Evolutionary conservation across 345 rosid species (phyloP).

Genomic region (Syzygium jambos): DNA sequence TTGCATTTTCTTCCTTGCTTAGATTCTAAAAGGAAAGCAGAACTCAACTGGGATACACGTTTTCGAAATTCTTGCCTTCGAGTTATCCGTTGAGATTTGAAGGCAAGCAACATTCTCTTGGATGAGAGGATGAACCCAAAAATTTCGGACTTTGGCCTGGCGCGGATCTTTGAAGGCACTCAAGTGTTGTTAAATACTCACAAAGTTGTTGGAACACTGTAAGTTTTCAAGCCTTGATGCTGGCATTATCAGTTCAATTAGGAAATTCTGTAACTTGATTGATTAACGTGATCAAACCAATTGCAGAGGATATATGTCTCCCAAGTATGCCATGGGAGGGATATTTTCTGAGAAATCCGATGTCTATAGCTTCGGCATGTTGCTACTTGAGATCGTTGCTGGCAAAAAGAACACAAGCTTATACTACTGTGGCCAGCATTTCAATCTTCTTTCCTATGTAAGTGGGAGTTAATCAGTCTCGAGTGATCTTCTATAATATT

Average conservation of each 20-base stretch:
- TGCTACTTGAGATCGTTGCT: conserved; percentile 10
- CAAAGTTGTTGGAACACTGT: conserved; percentile 17
- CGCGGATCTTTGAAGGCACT: conserved; percentile 8
- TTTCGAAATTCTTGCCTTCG: conserved; percentile 14
- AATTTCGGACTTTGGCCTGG: conserved; percentile 30
- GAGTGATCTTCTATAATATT: background rate
- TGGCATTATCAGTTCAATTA: background rate
- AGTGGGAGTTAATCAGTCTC: background rate
- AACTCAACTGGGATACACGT: conserved; percentile 17
- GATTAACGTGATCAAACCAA: too few relatives aligned
- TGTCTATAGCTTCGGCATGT: conserved; percentile 2
- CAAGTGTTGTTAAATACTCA: conserved; percentile 1
- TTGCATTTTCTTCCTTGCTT: background rate
- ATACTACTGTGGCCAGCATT: background rate
- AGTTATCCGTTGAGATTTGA: conserved; percentile 29
- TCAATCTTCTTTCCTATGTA: conserved; percentile 3
- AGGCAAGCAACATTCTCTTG: conserved; percentile 13
- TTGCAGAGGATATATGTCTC: too few relatives aligned
- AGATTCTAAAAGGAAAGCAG: conserved; percentile 8
- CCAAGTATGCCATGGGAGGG: conserved; percentile 1
- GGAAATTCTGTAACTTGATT: too few relatives aligned
- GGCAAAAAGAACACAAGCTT: background rate
- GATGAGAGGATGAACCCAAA: conserved; percentile 21
- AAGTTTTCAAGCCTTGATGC: background rate
- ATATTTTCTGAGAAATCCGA: background rate